Evolutionary conservation across 108 stramenopile genomes (phyloP).

Genomic region (Licmophora abbreviata): DNA sequence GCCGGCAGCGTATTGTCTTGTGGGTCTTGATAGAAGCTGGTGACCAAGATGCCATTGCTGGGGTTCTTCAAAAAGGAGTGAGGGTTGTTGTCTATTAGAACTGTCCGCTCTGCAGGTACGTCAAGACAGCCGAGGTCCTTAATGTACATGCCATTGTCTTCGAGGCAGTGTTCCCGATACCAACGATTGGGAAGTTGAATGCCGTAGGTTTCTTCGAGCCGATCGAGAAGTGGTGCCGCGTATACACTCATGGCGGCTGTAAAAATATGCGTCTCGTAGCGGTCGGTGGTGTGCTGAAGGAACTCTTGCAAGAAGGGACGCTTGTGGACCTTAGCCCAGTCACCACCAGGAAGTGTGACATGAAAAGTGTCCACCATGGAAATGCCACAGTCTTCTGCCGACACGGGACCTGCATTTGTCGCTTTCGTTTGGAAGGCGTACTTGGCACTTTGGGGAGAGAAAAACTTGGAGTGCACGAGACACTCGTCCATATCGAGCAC

Average conservation of each 20-base stretch:
- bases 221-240: slow-evolving; percentile 87
- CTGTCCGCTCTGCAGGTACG: slow-evolving; percentile 52
- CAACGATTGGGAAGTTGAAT: slow-evolving; percentile 72
- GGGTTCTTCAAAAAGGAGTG: slow-evolving; percentile 87
- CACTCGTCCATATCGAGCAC: slow-evolving; percentile 99
- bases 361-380: slow-evolving; percentile 50
- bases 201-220: slow-evolving; percentile 85
- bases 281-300: slow-evolving; percentile 55
- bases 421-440: slow-evolving; percentile 34
- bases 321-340: slow-evolving; percentile 88
- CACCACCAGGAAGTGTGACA: slow-evolving; percentile 72
- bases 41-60: slow-evolving; percentile 97
- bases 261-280: slow-evolving; percentile 92
- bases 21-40: slow-evolving; percentile 94
- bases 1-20: slow-evolving; percentile 86
- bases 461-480: slow-evolving; percentile 94
- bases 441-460: slow-evolving; percentile 40
- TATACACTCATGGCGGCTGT: slow-evolving; percentile 97
- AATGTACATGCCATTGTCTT: slow-evolving; percentile 64
- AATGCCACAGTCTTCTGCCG: slow-evolving; percentile 5
- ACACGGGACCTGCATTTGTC: slow-evolving; percentile 30
- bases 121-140: slow-evolving; percentile 46
- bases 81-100: slow-evolving; percentile 98
- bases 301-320: slow-evolving; percentile 91
- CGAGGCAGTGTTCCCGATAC: slow-evolving; percentile 88